A percentile compares a stretch with the other conserved stretches of the same genome.
Evolutionary conservation across 345 rosid genomes (phyloP).

Genomic region (Draba incana): DNA sequence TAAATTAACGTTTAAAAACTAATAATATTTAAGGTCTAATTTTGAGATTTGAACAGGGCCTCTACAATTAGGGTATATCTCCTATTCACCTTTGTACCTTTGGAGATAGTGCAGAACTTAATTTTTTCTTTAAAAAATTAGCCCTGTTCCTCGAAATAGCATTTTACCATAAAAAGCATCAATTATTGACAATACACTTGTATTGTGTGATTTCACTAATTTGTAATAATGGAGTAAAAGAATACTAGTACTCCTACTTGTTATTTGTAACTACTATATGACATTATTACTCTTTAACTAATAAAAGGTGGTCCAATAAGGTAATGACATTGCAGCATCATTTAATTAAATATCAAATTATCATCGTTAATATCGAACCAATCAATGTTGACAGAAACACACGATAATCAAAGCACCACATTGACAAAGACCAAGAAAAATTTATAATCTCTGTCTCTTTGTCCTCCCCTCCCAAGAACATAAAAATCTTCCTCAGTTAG

Average conservation of each 20-base stretch:
- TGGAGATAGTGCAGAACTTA: no score
- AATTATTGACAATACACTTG: background rate
- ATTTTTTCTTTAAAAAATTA: no score
- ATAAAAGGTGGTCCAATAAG: background rate
- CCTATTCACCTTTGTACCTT: no score
- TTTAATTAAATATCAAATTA: background rate
- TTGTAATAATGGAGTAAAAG: background rate
- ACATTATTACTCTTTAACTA: background rate
- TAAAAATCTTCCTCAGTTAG: background rate
- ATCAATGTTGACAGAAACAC: slow-evolving; percentile 4
- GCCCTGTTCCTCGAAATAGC: no score
- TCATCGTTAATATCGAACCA: slow-evolving; percentile 19
- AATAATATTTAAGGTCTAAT: no score
- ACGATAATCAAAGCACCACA: slow-evolving; percentile 16
- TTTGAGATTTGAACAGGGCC: no score
- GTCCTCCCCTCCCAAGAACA: slow-evolving; percentile 12
- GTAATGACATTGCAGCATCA: slow-evolving; percentile 1
- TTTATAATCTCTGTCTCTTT: slow-evolving; percentile 18
- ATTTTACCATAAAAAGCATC: no score
- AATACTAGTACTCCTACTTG: background rate
- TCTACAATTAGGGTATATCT: no score
- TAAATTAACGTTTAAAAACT: no score
- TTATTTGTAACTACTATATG: slow-evolving; percentile 12
- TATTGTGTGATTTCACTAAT: no score
- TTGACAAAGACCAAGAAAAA: background rate